Evolutionary conservation across 2,329 filamentous ascomycete species (phyloP).

Genomic region (Setomelanomma holmii): DNA sequence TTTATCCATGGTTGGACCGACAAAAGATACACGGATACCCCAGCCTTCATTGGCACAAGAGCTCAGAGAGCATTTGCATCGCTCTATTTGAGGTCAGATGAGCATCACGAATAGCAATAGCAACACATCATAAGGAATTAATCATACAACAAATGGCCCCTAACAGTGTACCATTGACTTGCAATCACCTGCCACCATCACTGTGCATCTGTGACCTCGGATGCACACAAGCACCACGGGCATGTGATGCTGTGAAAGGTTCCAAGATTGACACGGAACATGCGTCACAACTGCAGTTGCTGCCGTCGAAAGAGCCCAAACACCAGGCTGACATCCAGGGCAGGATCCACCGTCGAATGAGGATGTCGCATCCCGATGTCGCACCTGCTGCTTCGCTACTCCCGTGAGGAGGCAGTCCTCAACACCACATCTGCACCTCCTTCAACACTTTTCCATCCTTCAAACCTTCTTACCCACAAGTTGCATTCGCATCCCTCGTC

Average conservation of each 20-base stretch:
- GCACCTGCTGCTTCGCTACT: neutral
- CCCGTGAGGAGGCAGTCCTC: constrained; percentile 6
- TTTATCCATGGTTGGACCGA: constrained; percentile 16
- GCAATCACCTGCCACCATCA: neutral
- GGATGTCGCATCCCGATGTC: constrained; percentile 6
- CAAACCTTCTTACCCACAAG: neutral
- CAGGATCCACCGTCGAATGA: constrained; percentile 1
- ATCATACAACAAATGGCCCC: neutral
- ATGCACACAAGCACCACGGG: no score
- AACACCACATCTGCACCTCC: constrained; percentile 10
- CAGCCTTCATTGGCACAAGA: constrained; percentile 31
- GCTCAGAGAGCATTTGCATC: constrained; percentile 19
- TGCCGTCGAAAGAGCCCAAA: neutral
- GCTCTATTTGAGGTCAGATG: constrained; percentile 34
- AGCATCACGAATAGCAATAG: constrained; percentile 10
- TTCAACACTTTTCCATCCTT: constrained; percentile 8
- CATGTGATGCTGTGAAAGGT: no score
- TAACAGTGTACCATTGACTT: no score
- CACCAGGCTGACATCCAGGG: neutral
- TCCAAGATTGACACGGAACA: neutral
- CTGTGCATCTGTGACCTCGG: neutral
- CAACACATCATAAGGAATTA: neutral
- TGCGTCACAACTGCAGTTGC: neutral
- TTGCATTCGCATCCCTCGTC: constrained; percentile 1
- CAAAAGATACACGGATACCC: constrained; percentile 37